Evolutionary conservation across 306 rosid genomes (phyloP).

Genomic region (Begonia loranthoides): DNA sequence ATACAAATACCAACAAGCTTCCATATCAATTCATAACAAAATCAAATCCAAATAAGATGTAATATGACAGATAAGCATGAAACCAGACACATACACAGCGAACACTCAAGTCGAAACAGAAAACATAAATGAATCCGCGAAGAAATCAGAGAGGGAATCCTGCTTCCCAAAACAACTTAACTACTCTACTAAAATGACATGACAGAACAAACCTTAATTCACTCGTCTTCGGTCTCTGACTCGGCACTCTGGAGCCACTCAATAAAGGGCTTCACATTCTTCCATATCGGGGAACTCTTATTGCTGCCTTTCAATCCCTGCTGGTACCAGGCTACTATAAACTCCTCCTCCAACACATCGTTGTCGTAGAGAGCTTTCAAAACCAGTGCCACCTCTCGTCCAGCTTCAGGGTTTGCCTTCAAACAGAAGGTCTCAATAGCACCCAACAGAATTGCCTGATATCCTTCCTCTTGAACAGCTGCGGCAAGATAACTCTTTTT

Average conservation of each 20-base stretch:
- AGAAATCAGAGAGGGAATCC: neutral
- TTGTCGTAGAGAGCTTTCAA: conserved; percentile 35
- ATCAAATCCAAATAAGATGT: too few relatives aligned
- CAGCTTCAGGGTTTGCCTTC: conserved; percentile 24
- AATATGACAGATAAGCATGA: too few relatives aligned
- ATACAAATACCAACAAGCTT: too few relatives aligned
- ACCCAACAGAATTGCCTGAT: conserved; percentile 26
- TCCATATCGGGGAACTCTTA: conserved; percentile 31
- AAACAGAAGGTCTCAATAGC: conserved; percentile 27
- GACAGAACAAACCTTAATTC: conserved; percentile 1
- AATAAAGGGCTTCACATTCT: conserved; percentile 32
- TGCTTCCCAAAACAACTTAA: neutral
- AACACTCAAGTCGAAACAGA: too few relatives aligned
- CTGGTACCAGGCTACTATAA: conserved; percentile 33
- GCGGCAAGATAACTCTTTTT: conserved; percentile 38
- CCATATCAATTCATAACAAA: too few relatives aligned
- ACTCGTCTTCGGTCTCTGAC: conserved; percentile 50
- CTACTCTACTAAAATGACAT: neutral
- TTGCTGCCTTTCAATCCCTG: conserved; percentile 24
- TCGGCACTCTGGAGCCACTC: conserved; percentile 62
- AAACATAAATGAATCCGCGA: too few relatives aligned
- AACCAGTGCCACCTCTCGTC: conserved; percentile 38
- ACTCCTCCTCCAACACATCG: conserved; percentile 33
- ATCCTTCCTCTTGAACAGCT: conserved; percentile 24
- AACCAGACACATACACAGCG: too few relatives aligned